Evolutionary conservation across 2,329 filamentous ascomycete species (phyloP).

Genomic region (Ophiosphaerella herpotricha): DNA sequence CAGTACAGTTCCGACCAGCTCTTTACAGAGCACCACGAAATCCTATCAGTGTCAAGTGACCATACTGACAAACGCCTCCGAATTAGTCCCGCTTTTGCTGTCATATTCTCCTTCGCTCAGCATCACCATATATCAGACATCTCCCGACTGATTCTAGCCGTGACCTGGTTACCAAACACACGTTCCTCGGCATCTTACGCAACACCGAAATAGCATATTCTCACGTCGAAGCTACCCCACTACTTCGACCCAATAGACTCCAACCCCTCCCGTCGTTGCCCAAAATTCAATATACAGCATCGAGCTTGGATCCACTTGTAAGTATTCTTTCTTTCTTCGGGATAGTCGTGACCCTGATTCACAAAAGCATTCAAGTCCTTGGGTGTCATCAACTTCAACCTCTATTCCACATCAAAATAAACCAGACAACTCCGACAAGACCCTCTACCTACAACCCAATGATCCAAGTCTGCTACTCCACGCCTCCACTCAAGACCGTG

Average conservation of each 20-base stretch:
- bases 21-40: conserved; percentile 24
- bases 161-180: conserved; percentile 5
- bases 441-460: conserved; percentile 27
- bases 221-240: neutral
- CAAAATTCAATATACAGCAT: neutral
- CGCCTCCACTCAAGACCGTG: conserved; percentile 35
- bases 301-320: conserved; percentile 6
- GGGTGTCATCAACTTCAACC: conserved; percentile 1
- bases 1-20: conserved; percentile 23
- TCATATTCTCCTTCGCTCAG: conserved; percentile 12
- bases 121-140: conserved; percentile 7
- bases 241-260: neutral
- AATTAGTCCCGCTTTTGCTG: conserved; percentile 12
- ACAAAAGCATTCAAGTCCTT: neutral
- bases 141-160: conserved; percentile 10
- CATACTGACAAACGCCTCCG: conserved; percentile 21
- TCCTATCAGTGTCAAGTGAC: conserved; percentile 37
- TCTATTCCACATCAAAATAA: conserved; percentile 5
- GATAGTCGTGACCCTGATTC: no score
- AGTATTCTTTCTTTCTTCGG: neutral
- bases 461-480: conserved; percentile 40
- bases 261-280: neutral
- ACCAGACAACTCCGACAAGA: conserved; percentile 32
- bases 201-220: no score
- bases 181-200: conserved; percentile 3